Evolutionary conservation across 179 eudicot species (phyloP).

Genomic region (Beta macrorhiza): DNA sequence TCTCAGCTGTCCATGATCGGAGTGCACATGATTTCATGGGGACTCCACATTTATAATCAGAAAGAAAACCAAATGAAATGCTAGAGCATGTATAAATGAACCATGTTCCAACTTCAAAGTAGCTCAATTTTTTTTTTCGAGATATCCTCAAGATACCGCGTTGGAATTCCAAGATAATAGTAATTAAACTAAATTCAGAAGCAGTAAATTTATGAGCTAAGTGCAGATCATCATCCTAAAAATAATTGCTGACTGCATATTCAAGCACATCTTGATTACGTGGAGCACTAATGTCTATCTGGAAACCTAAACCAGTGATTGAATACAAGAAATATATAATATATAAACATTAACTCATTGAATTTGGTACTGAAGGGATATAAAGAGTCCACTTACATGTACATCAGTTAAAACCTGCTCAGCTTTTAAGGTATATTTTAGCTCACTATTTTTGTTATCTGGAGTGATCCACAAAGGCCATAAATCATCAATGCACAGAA

Average conservation of each 20-base stretch:
- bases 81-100: not conserved
- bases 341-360: not conserved
- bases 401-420: conserved; percentile 35
- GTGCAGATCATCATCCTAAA: not conserved
- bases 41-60: not conserved
- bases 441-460: conserved; percentile 33
- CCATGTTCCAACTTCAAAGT: not conserved
- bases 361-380: not conserved
- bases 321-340: not conserved
- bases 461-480: conserved; percentile 78
- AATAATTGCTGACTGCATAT: not conserved
- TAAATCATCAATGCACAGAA: conserved; percentile 49
- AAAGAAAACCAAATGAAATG: not conserved
- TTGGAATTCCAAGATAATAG: not conserved
- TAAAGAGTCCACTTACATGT: conserved; percentile 47
- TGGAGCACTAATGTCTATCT: not conserved
- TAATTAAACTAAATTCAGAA: not conserved
- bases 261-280: not conserved
- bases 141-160: no score
- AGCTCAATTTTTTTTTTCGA: no score
- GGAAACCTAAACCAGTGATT: not conserved
- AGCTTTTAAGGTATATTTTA: conserved; percentile 36
- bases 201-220: not conserved
- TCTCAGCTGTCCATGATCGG: no score
- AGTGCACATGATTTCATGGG: no score